Base-by-base conservation (phyloP, 2,329 filamentous ascomycete genomes). In the Didymosphaeria variabile region DNA sequence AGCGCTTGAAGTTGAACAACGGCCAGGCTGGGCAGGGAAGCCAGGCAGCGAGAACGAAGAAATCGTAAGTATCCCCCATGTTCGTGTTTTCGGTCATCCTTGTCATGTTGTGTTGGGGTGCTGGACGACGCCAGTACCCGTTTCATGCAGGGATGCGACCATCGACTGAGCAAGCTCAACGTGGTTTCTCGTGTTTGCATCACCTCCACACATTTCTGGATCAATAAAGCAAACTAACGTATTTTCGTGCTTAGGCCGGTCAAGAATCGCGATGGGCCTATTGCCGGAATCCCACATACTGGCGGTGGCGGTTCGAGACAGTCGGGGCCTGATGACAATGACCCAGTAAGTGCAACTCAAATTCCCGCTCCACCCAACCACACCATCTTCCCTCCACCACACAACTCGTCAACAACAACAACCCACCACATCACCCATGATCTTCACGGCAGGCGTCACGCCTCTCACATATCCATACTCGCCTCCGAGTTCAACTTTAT, bases 251-350 rank as follows among this genome's bases (percentile, higher is more conserved):
- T 64, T 75, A 94, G 91, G 67, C 91, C 91, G 47, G 85, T 90
- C 78, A 94, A 94, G 82, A 92, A 91, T 81, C 90, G 90, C 78
- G 84, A 85, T 63, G 87, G 88, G 68, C 87, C 87, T 66, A 86
- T 88, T 68, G 89, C 89, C 75, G 91, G 90, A 71, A 84, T 91
- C 74, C 86, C 90, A 68, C 75, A 73, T 55, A 73, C 63, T 58
- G 71, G 73, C 61, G 85, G 85, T 81, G 88, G 87, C 77, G 89
- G 90, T 78, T 84, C 87, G 68, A 86, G 84, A 77, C 87, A 88
- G 67, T 80, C 85, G 71, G 83, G 84, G 74, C 87, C 79, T 77
- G 87, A 88, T 77, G 82, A 82, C 80, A 82, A 82, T 75, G 80
- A 83, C 77, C 80, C 81, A 79, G 83, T 85, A 83, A 83, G 82